phyloP scores from a whole-genome alignment of 129 eudicot species.

The Artemisia tridentata region DNA sequence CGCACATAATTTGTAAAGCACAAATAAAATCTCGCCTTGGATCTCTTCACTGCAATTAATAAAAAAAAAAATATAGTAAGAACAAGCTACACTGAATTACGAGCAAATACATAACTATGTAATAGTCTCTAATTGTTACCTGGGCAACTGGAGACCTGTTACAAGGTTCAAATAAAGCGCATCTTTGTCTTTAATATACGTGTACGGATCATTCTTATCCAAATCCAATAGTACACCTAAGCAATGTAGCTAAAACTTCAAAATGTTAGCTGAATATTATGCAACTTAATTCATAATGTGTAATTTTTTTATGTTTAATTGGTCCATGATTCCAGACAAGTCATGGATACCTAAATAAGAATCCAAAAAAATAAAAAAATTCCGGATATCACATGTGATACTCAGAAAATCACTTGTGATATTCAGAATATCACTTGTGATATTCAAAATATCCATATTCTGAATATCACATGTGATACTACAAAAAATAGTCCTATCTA shows the following conservation, averaged over 20 bases:
- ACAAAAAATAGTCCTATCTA: too few relatives aligned
- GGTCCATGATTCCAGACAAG: too few relatives aligned
- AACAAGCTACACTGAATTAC: conserved; percentile 7
- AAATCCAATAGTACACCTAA: conserved; percentile 79
- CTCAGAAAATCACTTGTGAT: too few relatives aligned
- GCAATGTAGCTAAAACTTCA: conserved; percentile 73
- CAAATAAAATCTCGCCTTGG: conserved; percentile 86
- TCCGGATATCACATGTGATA: too few relatives aligned
- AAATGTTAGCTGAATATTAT: conserved; percentile 20
- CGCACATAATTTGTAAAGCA: conserved; percentile 59
- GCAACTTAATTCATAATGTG: conserved; percentile 7
- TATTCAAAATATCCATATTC: too few relatives aligned
- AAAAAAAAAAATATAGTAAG: too few relatives aligned
- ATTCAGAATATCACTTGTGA: too few relatives aligned
- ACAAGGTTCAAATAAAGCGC: conserved; percentile 70
- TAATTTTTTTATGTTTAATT: too few relatives aligned
- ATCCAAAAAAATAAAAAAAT: too few relatives aligned
- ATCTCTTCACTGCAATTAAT: conserved; percentile 73
- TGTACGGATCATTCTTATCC: conserved; percentile 46
- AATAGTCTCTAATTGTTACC: conserved; percentile 49
- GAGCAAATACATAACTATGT: background rate
- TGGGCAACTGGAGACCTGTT: conserved; percentile 85
- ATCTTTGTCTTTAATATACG: conserved; percentile 52
- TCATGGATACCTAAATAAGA: too few relatives aligned
- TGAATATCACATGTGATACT: too few relatives aligned